Evolutionary conservation across 2,329 filamentous ascomycete species (phyloP).

Genomic region (Fusarium devonianum): DNA sequence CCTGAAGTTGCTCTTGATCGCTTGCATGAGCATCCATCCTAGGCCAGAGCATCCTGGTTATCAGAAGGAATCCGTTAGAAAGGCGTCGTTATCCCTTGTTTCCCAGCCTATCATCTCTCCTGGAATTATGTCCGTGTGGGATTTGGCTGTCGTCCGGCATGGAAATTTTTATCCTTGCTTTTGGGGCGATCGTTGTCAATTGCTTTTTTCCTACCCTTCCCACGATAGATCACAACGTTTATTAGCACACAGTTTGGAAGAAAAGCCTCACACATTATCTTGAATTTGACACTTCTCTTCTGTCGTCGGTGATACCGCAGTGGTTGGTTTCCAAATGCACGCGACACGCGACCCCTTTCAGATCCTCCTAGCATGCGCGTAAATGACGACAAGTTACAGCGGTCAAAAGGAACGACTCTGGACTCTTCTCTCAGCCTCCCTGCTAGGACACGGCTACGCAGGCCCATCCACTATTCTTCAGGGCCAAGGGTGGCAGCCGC

Average conservation of each 20-base stretch:
- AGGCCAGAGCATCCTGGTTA: slow-evolving; percentile 16
- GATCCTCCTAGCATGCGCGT: slow-evolving; percentile 25
- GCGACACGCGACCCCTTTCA: slow-evolving; percentile 30
- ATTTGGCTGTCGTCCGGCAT: slow-evolving; percentile 19
- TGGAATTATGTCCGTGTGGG: slow-evolving; percentile 18
- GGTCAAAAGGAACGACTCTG: slow-evolving; percentile 30
- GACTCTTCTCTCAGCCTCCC: no score
- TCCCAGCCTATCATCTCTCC: slow-evolving; percentile 28
- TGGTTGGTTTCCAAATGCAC: slow-evolving; percentile 18
- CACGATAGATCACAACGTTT: not conserved
- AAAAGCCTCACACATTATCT: slow-evolving; percentile 3
- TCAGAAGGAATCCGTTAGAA: slow-evolving; percentile 31
- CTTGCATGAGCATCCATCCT: slow-evolving; percentile 27
- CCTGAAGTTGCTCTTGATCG: slow-evolving; percentile 8
- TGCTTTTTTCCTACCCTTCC: slow-evolving; percentile 12
- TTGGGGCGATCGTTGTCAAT: slow-evolving; percentile 17
- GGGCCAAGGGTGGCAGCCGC: slow-evolving; percentile 8
- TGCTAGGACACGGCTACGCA: slow-evolving; percentile 11
- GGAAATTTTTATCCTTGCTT: slow-evolving; percentile 22
- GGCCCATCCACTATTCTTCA: slow-evolving; percentile 17
- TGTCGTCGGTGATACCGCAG: slow-evolving; percentile 19
- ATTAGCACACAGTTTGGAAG: slow-evolving; percentile 1
- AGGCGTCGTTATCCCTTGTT: slow-evolving; percentile 13
- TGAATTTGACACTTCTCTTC: not conserved
- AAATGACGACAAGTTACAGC: slow-evolving; percentile 34